Conservation (phyloP, 768 basidiomycete species). For the Suillus clintonianus region DNA sequence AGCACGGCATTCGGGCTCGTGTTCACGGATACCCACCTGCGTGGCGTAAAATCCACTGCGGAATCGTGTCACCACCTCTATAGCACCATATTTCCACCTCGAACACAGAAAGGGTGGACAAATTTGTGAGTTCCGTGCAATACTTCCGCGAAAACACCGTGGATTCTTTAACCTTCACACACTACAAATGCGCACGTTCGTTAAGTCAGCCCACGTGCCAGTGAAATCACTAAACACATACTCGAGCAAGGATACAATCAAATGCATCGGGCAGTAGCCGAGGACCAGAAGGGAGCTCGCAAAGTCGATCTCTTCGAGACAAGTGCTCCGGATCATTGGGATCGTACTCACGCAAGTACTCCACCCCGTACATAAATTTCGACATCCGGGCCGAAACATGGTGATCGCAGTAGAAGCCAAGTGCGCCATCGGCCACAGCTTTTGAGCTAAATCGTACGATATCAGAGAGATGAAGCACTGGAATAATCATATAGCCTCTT, state of each 20-base stretch:
- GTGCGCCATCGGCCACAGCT: slow-evolving; percentile 81
- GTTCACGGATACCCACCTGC: slow-evolving; percentile 30
- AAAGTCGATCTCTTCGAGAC: slow-evolving; percentile 61
- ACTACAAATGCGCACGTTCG: slow-evolving; percentile 34
- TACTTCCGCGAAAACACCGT: slow-evolving; percentile 82
- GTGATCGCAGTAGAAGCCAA: slow-evolving; percentile 84
- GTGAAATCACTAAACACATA: slow-evolving; percentile 32
- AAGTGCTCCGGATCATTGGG: slow-evolving; percentile 66
- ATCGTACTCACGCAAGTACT: slow-evolving; percentile 72
- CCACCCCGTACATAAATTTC: slow-evolving; percentile 82
- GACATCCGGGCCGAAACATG: slow-evolving; percentile 82
- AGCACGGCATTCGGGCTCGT: background rate
- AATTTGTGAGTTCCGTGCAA: slow-evolving; percentile 76
- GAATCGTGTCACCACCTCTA: slow-evolving; percentile 68
- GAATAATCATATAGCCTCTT: slow-evolving; percentile 21
- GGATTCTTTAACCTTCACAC: slow-evolving; percentile 77
- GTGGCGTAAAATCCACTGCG: slow-evolving; percentile 72
- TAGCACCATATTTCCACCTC: slow-evolving; percentile 88
- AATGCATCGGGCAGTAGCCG: slow-evolving; percentile 80
- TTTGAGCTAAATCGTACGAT: slow-evolving; percentile 58
- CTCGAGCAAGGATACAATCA: slow-evolving; percentile 75
- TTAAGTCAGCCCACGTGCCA: slow-evolving; percentile 10
- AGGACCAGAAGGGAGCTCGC: slow-evolving; percentile 77
- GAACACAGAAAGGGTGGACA: slow-evolving; percentile 76
- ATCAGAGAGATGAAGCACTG: slow-evolving; percentile 8